These are phyloP conservation scores for Solanum piurae DNA, from an alignment of 257 asterid species.

Conservation along the genomic window DNA sequence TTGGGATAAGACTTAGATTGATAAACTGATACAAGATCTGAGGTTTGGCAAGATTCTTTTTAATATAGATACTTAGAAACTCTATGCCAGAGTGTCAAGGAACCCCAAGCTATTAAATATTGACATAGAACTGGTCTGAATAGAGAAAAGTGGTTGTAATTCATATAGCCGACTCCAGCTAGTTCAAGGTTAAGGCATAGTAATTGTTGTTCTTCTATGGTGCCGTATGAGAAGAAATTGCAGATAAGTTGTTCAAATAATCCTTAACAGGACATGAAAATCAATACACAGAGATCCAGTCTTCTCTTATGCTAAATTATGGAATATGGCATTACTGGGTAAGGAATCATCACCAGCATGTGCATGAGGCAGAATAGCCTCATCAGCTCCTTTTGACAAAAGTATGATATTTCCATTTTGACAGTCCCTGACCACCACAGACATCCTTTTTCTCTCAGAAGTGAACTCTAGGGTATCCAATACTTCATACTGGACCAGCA, in stretches of 20 bases:
- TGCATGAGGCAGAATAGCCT: conserved; percentile 75
- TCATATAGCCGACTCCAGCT: background rate
- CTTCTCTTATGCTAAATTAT: background rate
- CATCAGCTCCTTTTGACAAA: conserved; percentile 96
- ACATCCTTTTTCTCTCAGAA: conserved; percentile 95
- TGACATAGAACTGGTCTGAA: background rate
- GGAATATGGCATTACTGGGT: background rate
- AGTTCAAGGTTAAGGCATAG: background rate
- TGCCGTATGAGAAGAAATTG: background rate
- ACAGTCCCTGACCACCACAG: conserved; percentile 72
- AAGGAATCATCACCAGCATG: conserved; percentile 47
- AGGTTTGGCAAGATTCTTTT: background rate
- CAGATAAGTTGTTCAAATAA: background rate
- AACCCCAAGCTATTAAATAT: background rate
- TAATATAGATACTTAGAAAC: background rate
- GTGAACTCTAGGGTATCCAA: conserved; percentile 90
- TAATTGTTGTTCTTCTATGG: background rate
- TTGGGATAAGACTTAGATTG: background rate
- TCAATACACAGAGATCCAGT: background rate
- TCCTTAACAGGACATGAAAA: background rate
- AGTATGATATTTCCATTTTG: conserved; percentile 58
- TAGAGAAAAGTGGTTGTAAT: background rate
- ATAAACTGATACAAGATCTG: background rate
- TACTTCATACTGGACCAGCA: conserved; percentile 64
- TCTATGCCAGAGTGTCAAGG: background rate